Evolutionary conservation across 768 basidiomycete genomes (phyloP).

Genomic region (Amanita thiersii): DNA sequence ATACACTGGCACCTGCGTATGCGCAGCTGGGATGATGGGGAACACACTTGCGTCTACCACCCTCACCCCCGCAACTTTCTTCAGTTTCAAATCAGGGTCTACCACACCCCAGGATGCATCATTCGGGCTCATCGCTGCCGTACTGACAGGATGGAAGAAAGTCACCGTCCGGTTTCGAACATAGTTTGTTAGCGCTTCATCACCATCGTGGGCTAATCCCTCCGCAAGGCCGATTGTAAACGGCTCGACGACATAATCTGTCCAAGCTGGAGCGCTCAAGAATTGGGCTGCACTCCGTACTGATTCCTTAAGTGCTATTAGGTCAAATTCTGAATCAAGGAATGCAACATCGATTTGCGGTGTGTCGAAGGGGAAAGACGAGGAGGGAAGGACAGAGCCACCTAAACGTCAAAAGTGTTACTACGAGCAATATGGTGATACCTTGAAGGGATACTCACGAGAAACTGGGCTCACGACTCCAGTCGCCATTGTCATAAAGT

Average conservation of each 20-base stretch:
- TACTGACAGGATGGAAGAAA: constrained; percentile 19
- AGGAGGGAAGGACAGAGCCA: constrained; percentile 7
- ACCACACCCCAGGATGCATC: constrained; percentile 21
- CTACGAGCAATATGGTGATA: background rate
- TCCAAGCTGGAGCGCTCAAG: constrained; percentile 8
- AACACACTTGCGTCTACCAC: constrained; percentile 27
- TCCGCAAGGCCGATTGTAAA: constrained; percentile 15
- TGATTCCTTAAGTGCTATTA: constrained; percentile 10
- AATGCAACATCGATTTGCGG: constrained; percentile 12
- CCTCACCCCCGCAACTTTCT: constrained; percentile 22
- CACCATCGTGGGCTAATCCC: too few species aligned
- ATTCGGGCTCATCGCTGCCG: constrained; percentile 21
- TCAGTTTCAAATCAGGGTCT: constrained; percentile 22
- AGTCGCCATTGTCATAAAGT: constrained; percentile 2
- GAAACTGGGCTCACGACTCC: constrained; percentile 3
- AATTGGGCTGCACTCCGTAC: constrained; percentile 10
- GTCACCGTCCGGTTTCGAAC: constrained; percentile 10
- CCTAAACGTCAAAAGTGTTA: constrained; percentile 1
- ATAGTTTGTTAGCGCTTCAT: constrained; percentile 15
- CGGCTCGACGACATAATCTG: constrained; percentile 10
- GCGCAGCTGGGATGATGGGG: constrained; percentile 14
- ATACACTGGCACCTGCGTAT: constrained; percentile 15
- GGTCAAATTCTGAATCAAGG: constrained; percentile 9
- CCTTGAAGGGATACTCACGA: background rate
- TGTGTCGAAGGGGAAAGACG: constrained; percentile 10